Evolutionary conservation across 257 asterid genomes (phyloP).

Genomic region (Gardenia jasminoides): DNA sequence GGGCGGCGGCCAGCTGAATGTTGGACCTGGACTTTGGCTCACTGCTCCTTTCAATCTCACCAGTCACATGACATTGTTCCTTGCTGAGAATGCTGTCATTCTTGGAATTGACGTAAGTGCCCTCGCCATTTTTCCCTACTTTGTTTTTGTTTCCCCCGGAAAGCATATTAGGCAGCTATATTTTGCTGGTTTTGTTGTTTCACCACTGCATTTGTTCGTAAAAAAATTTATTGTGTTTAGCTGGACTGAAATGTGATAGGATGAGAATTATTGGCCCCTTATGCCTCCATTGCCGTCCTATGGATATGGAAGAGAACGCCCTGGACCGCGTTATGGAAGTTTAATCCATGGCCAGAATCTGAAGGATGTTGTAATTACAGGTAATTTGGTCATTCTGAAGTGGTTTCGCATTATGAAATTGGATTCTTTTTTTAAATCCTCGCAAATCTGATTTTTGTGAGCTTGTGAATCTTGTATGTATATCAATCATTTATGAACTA

Average conservation of each 20-base stretch:
- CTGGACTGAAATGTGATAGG: slow-evolving; percentile 32
- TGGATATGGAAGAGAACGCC: slow-evolving; percentile 91
- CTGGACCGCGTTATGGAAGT: slow-evolving; percentile 93
- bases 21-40: slow-evolving; percentile 46
- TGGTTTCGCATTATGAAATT: neutral
- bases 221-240: too few species aligned
- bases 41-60: slow-evolving; percentile 57
- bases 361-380: slow-evolving; percentile 88
- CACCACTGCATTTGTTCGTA: too few species aligned
- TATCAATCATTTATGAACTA: too few species aligned
- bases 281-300: slow-evolving; percentile 97
- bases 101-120: slow-evolving; percentile 46
- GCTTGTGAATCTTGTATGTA: too few species aligned
- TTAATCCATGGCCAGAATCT: slow-evolving; percentile 96
- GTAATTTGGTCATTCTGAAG: slow-evolving; percentile 27
- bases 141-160: neutral
- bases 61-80: slow-evolving; percentile 49
- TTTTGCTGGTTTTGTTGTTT: too few species aligned
- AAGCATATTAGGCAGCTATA: too few species aligned
- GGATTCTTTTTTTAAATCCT: neutral
- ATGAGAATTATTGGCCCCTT: slow-evolving; percentile 86
- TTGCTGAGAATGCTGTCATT: slow-evolving; percentile 51
- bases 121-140: neutral
- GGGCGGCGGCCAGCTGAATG: slow-evolving; percentile 57
- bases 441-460: neutral